Conservation (phyloP, 352 stramenopile species). For the Phytophthora sojae region DNA sequence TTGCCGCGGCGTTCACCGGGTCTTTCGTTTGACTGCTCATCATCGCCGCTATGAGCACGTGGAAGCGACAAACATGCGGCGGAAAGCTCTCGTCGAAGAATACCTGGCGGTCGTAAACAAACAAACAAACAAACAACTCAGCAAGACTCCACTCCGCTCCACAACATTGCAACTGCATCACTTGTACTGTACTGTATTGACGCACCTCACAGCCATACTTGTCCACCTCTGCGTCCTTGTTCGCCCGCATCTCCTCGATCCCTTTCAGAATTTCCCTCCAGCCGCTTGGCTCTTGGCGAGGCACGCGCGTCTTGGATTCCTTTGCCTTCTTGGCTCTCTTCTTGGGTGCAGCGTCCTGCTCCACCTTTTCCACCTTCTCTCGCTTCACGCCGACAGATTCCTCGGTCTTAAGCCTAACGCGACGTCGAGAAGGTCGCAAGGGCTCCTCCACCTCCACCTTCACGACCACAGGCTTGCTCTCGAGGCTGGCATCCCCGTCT, state of each 20-base stretch:
- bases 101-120: conserved; percentile 31
- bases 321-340: conserved; percentile 29
- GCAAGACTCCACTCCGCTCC: background rate
- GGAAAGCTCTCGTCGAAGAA: conserved; percentile 51
- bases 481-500: conserved; percentile 4
- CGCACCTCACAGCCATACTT: conserved; percentile 70
- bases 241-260: conserved; percentile 77
- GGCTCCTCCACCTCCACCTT: conserved; percentile 21
- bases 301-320: conserved; percentile 34
- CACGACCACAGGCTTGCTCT: conserved; percentile 15
- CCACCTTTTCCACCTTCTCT: conserved; percentile 26
- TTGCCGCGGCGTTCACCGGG: conserved; percentile 83
- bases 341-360: conserved; percentile 12
- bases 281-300: conserved; percentile 39
- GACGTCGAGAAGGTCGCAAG: background rate
- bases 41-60: conserved; percentile 96
- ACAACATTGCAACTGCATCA: background rate
- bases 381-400: conserved; percentile 30
- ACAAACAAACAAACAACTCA: conserved; percentile 1
- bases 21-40: conserved; percentile 98
- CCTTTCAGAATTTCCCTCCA: conserved; percentile 69
- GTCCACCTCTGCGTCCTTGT: conserved; percentile 75
- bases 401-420: conserved; percentile 12
- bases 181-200: background rate
- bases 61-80: conserved; percentile 82